phyloP scores from a whole-genome alignment of 1,139 yeast genomes.

The Ogataea hybrid region DNA sequence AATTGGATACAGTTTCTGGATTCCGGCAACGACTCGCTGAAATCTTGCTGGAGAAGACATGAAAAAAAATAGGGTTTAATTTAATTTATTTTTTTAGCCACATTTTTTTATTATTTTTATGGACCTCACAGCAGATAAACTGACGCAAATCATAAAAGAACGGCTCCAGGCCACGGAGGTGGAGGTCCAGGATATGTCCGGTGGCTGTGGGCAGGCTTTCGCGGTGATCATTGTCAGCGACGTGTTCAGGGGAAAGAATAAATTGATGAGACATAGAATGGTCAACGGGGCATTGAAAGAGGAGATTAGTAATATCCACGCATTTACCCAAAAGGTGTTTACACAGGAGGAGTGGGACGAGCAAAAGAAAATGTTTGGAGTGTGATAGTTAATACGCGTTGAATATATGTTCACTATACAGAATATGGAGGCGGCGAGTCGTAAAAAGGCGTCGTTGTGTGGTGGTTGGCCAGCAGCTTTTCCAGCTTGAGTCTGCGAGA shows the following conservation, averaged over 20 bases:
- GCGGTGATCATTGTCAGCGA: conserved; percentile 85
- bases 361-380: conserved; percentile 30
- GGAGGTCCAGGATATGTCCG: conserved; percentile 68
- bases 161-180: conserved; percentile 53
- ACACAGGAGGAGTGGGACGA: conserved; percentile 69
- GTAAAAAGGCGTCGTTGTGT: conserved; percentile 11
- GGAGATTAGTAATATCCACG: conserved; percentile 85
- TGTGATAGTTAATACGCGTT: conserved; percentile 4
- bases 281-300: conserved; percentile 78
- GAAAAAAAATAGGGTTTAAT: not conserved
- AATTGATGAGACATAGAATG: conserved; percentile 79
- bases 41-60: conserved; percentile 17
- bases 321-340: conserved; percentile 88
- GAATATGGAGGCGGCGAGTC: conserved; percentile 29
- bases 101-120: conserved; percentile 15
- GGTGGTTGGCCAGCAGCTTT: conserved; percentile 19
- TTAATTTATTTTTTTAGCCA: not conserved
- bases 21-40: conserved; percentile 42
- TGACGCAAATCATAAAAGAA: conserved; percentile 47
- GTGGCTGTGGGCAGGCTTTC: conserved; percentile 88
- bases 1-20: conserved; percentile 51
- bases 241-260: conserved; percentile 75
- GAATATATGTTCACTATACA: conserved; percentile 8
- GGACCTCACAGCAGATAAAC: conserved; percentile 42
- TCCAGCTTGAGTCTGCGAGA: conserved; percentile 27